Conservation (phyloP, 257 asterid genomes). For the Rhazya stricta region DNA sequence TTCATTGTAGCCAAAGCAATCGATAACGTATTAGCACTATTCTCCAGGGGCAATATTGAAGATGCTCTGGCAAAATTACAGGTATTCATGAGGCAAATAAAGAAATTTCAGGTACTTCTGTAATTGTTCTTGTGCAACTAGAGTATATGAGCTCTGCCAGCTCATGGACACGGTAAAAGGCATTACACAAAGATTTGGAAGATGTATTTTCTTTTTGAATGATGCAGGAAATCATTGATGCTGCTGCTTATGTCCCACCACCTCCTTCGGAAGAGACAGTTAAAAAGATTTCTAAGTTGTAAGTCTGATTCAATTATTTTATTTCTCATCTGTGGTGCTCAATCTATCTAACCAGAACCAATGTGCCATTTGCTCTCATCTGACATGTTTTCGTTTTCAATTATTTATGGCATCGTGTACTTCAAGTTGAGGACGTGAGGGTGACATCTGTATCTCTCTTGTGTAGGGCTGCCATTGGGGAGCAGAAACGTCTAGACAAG, state of each 20-base stretch:
- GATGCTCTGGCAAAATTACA: slow-evolving; percentile 84
- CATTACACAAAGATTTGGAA: background rate
- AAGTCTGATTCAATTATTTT: slow-evolving; percentile 26
- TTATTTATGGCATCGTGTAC: background rate
- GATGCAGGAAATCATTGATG: slow-evolving; percentile 82
- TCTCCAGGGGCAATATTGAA: slow-evolving; percentile 70
- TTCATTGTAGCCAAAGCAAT: slow-evolving; percentile 12
- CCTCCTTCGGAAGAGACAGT: slow-evolving; percentile 83
- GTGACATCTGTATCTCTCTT: slow-evolving; percentile 12
- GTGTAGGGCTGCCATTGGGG: slow-evolving; percentile 67
- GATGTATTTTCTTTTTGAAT: background rate
- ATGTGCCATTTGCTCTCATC: background rate
- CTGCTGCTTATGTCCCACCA: slow-evolving; percentile 87
- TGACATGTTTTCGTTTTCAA: background rate
- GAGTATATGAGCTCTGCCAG: slow-evolving; percentile 7
- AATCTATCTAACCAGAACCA: background rate
- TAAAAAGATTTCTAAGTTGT: slow-evolving; percentile 64
- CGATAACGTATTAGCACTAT: slow-evolving; percentile 13
- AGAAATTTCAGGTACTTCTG: slow-evolving; percentile 25
- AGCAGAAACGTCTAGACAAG: slow-evolving; percentile 55
- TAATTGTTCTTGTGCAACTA: slow-evolving; percentile 10
- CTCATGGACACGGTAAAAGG: background rate
- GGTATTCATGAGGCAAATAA: slow-evolving; percentile 42
- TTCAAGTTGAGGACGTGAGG: background rate
- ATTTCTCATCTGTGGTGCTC: background rate